Base-by-base conservation (phyloP, 169 alveolate species). In the Plasmodium chabaudi region DNA sequence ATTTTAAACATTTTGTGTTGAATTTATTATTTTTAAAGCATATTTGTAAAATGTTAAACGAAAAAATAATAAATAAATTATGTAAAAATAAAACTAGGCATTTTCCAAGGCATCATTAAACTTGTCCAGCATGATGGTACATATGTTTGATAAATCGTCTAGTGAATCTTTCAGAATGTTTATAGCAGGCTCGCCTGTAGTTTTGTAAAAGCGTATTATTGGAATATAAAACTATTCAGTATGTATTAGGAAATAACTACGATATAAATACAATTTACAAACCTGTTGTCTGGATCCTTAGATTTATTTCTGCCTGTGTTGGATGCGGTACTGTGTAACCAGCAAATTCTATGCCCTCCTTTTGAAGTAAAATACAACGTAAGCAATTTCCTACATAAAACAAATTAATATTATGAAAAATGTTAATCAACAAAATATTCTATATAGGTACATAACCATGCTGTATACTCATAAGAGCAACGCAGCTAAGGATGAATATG, bases 261-360 rank as follows among this genome's bases (percentile, higher is more conserved):
- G 25, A 21, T 21, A 21, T 21, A 21, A 21, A 21, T 21, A 21
- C 1, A 0, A 21, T 21, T 0, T 34, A 4, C 42, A 4, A 34
- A 94, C 97, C 97, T 44, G 97, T 93, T 5, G 97, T 95, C 84
- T 95, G 97, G 47, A 95, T 87, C 34, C 97, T 82, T 15, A 95
- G 53, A 79, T 94, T 95, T 68, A 95, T 92, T 68, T 93, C 96
- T 9, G 94, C 92, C 70, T 93, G 94, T 60, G 95, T 94, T 25
- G 97, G 97, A 72, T 95, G 97, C 55, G 97, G 97, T 5, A 95
- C 95, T 21, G 97, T 93, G 57, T 95, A 95, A 42, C 97, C 97
- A 7, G 97, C 97, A 64, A 95, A 95, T 68, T 93, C 95, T 17
- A 95, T 96, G 49, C 93, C 96, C 46, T 95, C 88, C 55, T 93